Base-by-base conservation (phyloP, 768 basidiomycete genomes). In the Tylopilus sp. region DNA sequence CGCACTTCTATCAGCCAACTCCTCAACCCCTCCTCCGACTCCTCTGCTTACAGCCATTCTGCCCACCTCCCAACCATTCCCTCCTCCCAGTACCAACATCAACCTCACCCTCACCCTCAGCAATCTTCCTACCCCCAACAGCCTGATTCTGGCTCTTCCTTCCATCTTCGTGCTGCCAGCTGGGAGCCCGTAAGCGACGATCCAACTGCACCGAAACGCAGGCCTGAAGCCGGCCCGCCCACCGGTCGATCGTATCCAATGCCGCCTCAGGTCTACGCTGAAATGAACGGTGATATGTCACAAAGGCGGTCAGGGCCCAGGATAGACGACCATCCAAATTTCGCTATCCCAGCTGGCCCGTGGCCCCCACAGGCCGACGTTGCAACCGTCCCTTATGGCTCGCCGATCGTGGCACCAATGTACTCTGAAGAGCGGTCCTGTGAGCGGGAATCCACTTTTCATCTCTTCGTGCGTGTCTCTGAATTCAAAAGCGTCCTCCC, bases 391-490 rank as follows among this genome's bases (percentile, higher is more conserved):
- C 51, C 69, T n/a, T 82, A 80, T 57, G 71, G 68, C 36, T 63
- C 74, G n/a, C 69, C 75, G 48, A 70, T 70, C 44, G 62, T 79
- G 35, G 53, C 75, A 8, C 73, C 75, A 58, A 73, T 78, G 64
- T 82, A 79, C 65, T 75, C 81, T 49, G 81, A 79, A 57, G 81
- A 83, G 59, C 78, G 81, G 53, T 75, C 79, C 47, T 74, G 83
- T 82, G 61, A 62, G 76, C 43, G 44, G 18, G 43, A 48, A 44
- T 49, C 46, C 44, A 51, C 50, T 49, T 44, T 40, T 44, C 49
- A 36, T 53, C 47, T 42, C 40, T 15, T 48, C 31, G 49, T 48
- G 46, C 31, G 52, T 47, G 47, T 57, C 41, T 44, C 56, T 58
- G 53, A 55, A 52, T 59, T 38, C 52, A 51, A 45, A 57, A 56